Evolutionary conservation across 2,329 filamentous ascomycete genomes (phyloP).

Genomic region (Alternaria triticimaculans): DNA sequence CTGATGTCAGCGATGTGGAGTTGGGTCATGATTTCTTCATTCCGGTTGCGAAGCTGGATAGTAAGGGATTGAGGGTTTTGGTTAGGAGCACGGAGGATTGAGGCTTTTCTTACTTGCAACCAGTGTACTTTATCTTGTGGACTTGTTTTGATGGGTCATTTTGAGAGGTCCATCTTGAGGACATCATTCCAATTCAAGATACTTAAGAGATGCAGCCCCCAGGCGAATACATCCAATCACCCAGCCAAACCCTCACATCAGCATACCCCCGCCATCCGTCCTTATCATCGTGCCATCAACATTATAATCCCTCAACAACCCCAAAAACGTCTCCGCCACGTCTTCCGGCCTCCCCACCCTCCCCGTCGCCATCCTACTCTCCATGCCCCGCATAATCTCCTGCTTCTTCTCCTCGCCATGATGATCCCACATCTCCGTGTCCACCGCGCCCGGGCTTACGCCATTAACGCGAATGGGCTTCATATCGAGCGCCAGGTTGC

Average conservation of each 20-base stretch:
- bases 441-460: constrained; percentile 62
- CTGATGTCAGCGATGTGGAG: constrained; percentile 39
- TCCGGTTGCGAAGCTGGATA: constrained; percentile 40
- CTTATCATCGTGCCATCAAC: constrained; percentile 53
- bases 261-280: constrained; percentile 50
- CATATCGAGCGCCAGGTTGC: constrained; percentile 67
- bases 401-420: constrained; percentile 36
- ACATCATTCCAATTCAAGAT: background rate
- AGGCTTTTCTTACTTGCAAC: background rate
- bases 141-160: background rate
- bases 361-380: constrained; percentile 35
- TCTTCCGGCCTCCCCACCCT: constrained; percentile 37
- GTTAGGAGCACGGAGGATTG: constrained; percentile 31
- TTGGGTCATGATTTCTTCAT: constrained; percentile 50
- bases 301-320: constrained; percentile 56
- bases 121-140: background rate
- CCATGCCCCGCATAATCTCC: constrained; percentile 26
- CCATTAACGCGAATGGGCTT: constrained; percentile 69
- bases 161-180: background rate
- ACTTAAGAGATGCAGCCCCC: background rate
- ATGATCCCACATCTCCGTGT: constrained; percentile 52
- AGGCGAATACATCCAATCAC: background rate
- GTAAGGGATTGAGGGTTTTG: constrained; percentile 47
- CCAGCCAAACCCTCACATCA: constrained; percentile 2
- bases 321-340: constrained; percentile 56